phyloP scores from a whole-genome alignment of 257 asterid genomes.

The Petrea volubilis region DNA sequence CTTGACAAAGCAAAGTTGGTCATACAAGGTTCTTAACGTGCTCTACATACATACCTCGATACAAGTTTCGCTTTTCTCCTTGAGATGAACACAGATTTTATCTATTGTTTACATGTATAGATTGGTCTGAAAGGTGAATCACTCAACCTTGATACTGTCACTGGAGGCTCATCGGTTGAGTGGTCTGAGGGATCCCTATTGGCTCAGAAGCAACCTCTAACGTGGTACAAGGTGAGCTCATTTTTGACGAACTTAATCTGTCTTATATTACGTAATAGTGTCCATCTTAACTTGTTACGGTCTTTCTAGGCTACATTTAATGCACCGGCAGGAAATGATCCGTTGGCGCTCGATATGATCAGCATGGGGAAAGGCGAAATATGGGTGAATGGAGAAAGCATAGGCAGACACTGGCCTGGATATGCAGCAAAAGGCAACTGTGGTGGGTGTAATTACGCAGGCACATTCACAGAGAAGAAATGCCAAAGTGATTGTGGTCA shows the following conservation, averaged over 20 bases:
- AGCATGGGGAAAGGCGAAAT: slow-evolving; percentile 77
- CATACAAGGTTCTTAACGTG: slow-evolving; percentile 62
- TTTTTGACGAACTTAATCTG: neutral
- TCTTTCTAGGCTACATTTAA: slow-evolving; percentile 50
- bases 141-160: slow-evolving; percentile 38
- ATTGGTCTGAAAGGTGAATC: slow-evolving; percentile 73
- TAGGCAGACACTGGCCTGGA: slow-evolving; percentile 79
- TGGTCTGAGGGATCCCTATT: slow-evolving; percentile 53
- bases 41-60: too few relatives aligned
- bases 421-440: slow-evolving; percentile 59
- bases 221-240: slow-evolving; percentile 83
- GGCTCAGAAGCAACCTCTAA: slow-evolving; percentile 69
- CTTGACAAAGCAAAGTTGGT: slow-evolving; percentile 69
- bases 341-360: slow-evolving; percentile 63
- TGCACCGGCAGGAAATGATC: slow-evolving; percentile 59
- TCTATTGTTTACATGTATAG: slow-evolving; percentile 32
- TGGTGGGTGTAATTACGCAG: slow-evolving; percentile 55
- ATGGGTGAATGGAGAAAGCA: slow-evolving; percentile 70
- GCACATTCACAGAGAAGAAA: slow-evolving; percentile 55
- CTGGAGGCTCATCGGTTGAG: slow-evolving; percentile 62
- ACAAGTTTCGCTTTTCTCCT: too few relatives aligned
- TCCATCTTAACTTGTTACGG: neutral
- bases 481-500: slow-evolving; percentile 59
- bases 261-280: neutral
- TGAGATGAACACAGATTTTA: neutral